These are phyloP conservation scores for Ceratobasidium papillatum DNA, from an alignment of 1,284 basidiomycete species.

Conservation along the genomic window DNA sequence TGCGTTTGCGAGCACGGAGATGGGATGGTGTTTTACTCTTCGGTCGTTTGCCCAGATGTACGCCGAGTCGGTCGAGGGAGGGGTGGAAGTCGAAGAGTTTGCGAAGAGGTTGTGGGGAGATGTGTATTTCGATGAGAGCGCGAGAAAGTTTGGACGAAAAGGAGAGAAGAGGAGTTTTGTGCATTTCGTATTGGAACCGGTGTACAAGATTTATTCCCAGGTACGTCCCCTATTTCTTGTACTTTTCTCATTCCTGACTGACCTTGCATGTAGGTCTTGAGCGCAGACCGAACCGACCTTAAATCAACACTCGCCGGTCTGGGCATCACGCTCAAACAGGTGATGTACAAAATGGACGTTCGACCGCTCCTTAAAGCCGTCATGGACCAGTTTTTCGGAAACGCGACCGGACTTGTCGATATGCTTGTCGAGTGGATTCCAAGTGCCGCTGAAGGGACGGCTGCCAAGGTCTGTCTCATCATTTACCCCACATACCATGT, in stretches of 20 bases:
- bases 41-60: slow-evolving; percentile 97
- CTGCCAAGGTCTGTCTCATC: slow-evolving; percentile 65
- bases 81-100: slow-evolving; percentile 64
- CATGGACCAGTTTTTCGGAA: slow-evolving; percentile 95
- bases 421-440: slow-evolving; percentile 92
- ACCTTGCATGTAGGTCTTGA: slow-evolving; percentile 71
- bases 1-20: slow-evolving; percentile 95
- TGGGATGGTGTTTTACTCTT: slow-evolving; percentile 98
- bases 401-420: slow-evolving; percentile 87
- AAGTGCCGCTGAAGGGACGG: slow-evolving; percentile 76
- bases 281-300: slow-evolving; percentile 87
- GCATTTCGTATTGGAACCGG: slow-evolving; percentile 94
- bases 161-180: slow-evolving; percentile 88
- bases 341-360: slow-evolving; percentile 98
- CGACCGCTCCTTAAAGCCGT: slow-evolving; percentile 93
- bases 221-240: slow-evolving; percentile 47
- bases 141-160: slow-evolving; percentile 89
- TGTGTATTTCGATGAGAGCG: slow-evolving; percentile 89
- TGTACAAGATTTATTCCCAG: slow-evolving; percentile 96
- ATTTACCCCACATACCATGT: slow-evolving; percentile 2
- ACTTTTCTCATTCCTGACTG: background rate
- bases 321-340: slow-evolving; percentile 87
- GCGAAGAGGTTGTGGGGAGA: slow-evolving; percentile 97
- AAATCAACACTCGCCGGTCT: slow-evolving; percentile 82
- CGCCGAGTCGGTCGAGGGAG: slow-evolving; percentile 70